Evolutionary conservation across 1,284 basidiomycete genomes (phyloP), one percentile per base, ranked within the genome.

Genomic region (Puccinia novopanici): DNA sequence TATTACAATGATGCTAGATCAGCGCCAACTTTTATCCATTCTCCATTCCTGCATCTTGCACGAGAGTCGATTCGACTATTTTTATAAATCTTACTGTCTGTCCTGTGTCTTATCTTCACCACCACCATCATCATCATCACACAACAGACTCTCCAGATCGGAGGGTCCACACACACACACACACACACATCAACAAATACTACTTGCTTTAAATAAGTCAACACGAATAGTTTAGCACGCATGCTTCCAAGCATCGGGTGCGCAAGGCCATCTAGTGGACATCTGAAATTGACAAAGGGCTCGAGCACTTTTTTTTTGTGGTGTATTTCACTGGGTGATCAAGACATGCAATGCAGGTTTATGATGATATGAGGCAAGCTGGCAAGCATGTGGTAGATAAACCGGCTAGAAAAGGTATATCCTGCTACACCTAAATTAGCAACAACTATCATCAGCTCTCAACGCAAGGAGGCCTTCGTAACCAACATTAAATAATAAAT

Each of bases 391-490:
- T 12, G 15, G 57, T 30, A 27, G n/a, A 59, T 34, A 59, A 27
- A 34, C 57, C 57, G 57, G 57, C n/a, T 59, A 59, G 24, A 61
- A 34, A 61, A 34, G 59, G 59, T 61, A 61, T 30, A 59, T 59
- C 57, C 30, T 59, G 27, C 0, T 61, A 37, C 6, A 1, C 6
- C 30, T 34, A 34, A 34, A 34, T n/a, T n/a, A 34, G 34, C 34
- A 34, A 34, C 34, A 34, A 34, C 34, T 34, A 34, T 34, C 45
- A 34, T 34, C 45, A 34, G 34, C 34, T 34, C 45, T 61, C 27
- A 37, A 61, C 59, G 59, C 59, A 61, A 61, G 59, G 59, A 61
- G 59, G 17, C 1, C 17, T 48, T 48, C 2, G 34, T 34, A 34
- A 34, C 34, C 34, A 34, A n/a, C n/a, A n/a, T n/a, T n/a, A n/a